Evolutionary conservation across 2,329 filamentous ascomycete genomes (phyloP), one percentile per base, ranked within the genome.

Genomic region (Fusarium sp.): DNA sequence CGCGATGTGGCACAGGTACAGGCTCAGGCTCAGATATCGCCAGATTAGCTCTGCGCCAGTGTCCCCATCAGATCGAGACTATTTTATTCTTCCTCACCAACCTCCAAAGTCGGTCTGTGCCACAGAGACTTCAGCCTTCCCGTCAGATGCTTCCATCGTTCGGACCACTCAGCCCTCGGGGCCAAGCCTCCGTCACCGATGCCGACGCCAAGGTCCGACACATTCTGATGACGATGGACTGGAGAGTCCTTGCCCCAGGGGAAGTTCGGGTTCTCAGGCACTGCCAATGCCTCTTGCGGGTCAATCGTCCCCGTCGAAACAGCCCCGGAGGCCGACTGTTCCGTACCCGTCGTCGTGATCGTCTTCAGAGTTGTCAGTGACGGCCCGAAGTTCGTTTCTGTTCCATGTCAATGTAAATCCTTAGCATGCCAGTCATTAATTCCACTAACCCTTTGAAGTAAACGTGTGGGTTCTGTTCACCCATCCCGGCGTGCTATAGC

Each of bases 191-290:
- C 71, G 22, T 66, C 64, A 38, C 56, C 58, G 24, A 74, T 65
- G 24, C 77, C 78, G n/a, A 74, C 62, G 33, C 73, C 67, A 5
- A 79, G 72, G n/a, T 73, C 71, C 9, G 75, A 76, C 56, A 78
- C 73, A 61, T 80, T 79, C 33, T 79, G 78, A 58, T 83, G 80
- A 6, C 81, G 81, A 67, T 84, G 81, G 36, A 80, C 65, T 1
- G 81, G 81, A 40, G 78, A 81, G 68, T 79, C 76, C 33, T 79
- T 80, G 12, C 81, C 82, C 82, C 82, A 83, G 2, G 82, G 82
- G 29, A 77, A 83, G 65, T 81, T 80, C 17, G 79, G 76, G 33
- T 81, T 79, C 3, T 75, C 71, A 7, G 81, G 79, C 35, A 81
- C 64, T 10, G 67, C 51, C 36, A 51, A 51, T 29, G 46, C 14